Evolutionary conservation across 371 early-diverging fungal genomes (phyloP), one percentile per base, ranked within the genome.

Genomic region (Syncephalastrum contaminatum): DNA sequence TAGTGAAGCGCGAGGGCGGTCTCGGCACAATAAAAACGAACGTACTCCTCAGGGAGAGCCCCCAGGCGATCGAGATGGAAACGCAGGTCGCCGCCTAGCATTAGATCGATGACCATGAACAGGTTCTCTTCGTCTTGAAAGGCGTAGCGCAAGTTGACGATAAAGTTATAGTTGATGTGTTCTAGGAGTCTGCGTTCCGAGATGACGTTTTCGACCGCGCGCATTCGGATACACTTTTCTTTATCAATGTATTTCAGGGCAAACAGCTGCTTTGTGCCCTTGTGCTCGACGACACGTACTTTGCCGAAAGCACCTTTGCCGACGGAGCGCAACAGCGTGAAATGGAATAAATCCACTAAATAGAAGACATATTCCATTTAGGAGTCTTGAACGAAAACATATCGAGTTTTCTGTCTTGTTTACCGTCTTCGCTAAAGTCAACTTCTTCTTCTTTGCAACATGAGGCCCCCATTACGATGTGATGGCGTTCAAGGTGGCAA

Each of bases 61-160:
- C 83, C 84, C 22, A 73, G 64, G 10, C 84, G 73, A 48, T 86
- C 86, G 19, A 90, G 66, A 67, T 91, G 89, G 46, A 86, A 90
- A 2, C 89, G 82, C 43, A 96, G 66, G 68, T 96, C 96, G 14
- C 96, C 95, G 50, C 95, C 94, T 7, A 88, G 66, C 87, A 86
- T 88, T 21, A 88, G 72, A 67, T 89, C 90, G 30, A 89, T 59
- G 13, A 88, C 82, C 90, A 89, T 88, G 59, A 86, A 89, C 54
- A 89, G 61, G 53, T 87, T 85, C 53, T 87, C 87, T 56, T 87
- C 88, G 63, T 89, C 90, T 68, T 89, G 88, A 59, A 89, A 89
- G n/a, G 89, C 87, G 63, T 82, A 89, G 20, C 88, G 73, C 63
- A 89, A 59, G 65, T 89, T 89, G 53, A 85, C 85, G 43, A 81